Base-by-base conservation (phyloP, 768 basidiomycete genomes). In the Ramaria sp. region DNA sequence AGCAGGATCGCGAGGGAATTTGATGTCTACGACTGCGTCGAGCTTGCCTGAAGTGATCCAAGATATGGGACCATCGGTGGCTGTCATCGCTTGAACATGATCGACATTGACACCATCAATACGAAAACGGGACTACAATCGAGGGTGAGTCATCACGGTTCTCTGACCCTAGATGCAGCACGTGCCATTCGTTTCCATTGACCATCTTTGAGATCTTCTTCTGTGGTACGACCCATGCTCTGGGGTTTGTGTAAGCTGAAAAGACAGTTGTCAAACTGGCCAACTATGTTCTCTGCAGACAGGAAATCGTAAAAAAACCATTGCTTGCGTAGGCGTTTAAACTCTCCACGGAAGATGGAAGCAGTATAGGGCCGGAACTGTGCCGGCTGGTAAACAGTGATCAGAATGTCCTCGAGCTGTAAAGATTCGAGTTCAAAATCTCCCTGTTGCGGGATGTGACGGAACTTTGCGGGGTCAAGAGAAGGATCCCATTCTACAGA, bases 21-120 rank as follows among this genome's bases (percentile, higher is more conserved):
- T 92, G 72, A 99, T 94, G 70, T 99, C 96, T 22, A 97, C 79
- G 5, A 99, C 96, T 10, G 92, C 90, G 65, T 99, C 96, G 27
- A 96, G 78, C 70, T 95, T 96, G 43, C 96, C 96, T 0, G 94
- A 90, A 0, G 88, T 94, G 59, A 99, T 92, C 96, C 96, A 99
- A 1, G 92, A 93, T 59, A 98, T 86, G 12, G 94, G 93, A 7
- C 92, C 90, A 60, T 86, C 88, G 54, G 78, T 77, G 2, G 86
- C 88, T 4, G 85, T 83, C 34, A 86, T 82, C 51, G 84, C 81
- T 70, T 96, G 90, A 53, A 96, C 73, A 67, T 99, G 96, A 71
- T 99, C 96, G 63, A 99, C 84, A 60, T 89, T 92, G 51, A 99
- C 86, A 12, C 95, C 95, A 67, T 99, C 96, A 55, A 99, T 94